Evolutionary conservation across 164 flowering plant species (phyloP).

Genomic region (Berberis vulgaris): DNA sequence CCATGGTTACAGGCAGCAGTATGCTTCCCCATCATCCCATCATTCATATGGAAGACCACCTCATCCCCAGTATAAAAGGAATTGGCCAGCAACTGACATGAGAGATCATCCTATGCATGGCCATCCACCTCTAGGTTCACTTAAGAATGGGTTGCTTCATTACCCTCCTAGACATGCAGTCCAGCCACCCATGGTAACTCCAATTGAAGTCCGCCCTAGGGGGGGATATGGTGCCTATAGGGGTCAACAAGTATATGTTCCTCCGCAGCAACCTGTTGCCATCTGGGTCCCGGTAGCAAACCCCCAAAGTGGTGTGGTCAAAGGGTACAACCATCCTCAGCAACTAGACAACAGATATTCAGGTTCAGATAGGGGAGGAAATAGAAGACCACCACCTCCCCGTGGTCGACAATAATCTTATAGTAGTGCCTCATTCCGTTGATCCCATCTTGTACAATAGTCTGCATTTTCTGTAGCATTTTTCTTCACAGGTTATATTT

Average conservation of each 20-base stretch:
- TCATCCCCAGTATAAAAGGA: conserved; percentile 18
- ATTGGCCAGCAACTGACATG: conserved; percentile 7
- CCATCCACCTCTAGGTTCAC: conserved; percentile 10
- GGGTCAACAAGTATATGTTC: background rate
- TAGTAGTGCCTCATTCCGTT: background rate
- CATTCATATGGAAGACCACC: conserved; percentile 15
- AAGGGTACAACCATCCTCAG: conserved; percentile 26
- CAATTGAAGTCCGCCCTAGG: background rate
- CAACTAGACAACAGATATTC: conserved; percentile 29
- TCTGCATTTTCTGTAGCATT: background rate
- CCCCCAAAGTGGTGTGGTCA: conserved; percentile 10
- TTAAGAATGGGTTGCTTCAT: conserved; percentile 19
- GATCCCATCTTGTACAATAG: conserved; percentile 14
- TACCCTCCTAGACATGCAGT: conserved; percentile 16
- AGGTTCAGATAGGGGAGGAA: conserved; percentile 24
- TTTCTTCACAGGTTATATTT: no score
- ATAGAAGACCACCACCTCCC: conserved; percentile 27
- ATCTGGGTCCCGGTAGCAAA: conserved; percentile 16
- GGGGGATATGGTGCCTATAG: background rate
- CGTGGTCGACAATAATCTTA: background rate
- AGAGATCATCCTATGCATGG: conserved; percentile 10
- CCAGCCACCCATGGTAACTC: conserved; percentile 1
- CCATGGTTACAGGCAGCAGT: conserved; percentile 19
- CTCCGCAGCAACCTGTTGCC: conserved; percentile 17
- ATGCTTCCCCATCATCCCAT: conserved; percentile 8